Conservation (phyloP, 306 rosid genomes). For the Canavalia ensiformis region DNA sequence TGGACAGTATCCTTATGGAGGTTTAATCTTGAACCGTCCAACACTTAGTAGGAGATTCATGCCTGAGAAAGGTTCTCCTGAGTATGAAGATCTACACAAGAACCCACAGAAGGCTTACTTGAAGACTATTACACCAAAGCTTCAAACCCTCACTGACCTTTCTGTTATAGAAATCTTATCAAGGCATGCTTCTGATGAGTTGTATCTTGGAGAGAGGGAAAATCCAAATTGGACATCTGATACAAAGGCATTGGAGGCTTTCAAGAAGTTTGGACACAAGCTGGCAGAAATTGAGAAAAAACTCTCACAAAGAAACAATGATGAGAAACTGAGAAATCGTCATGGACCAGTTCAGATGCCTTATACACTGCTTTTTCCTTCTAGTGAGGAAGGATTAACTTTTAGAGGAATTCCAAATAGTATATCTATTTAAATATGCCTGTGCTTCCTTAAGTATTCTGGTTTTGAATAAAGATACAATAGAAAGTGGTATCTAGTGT, state of each 20-base stretch:
- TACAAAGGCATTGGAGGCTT: slow-evolving; percentile 44
- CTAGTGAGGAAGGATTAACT: slow-evolving; percentile 67
- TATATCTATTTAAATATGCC: slow-evolving; percentile 53
- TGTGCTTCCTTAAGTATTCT: slow-evolving; percentile 8
- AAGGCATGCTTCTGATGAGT: slow-evolving; percentile 53
- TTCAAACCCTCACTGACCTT: slow-evolving; percentile 46
- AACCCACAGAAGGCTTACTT: slow-evolving; percentile 46
- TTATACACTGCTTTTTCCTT: slow-evolving; percentile 69
- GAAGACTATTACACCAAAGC: slow-evolving; percentile 47
- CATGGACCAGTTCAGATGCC: slow-evolving; percentile 71
- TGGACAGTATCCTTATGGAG: slow-evolving; percentile 56
- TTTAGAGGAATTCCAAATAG: slow-evolving; percentile 82
- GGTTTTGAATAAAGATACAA: slow-evolving; percentile 38
- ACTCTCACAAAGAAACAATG: slow-evolving; percentile 56
- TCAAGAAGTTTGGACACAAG: slow-evolving; percentile 48
- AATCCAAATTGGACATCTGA: slow-evolving; percentile 52
- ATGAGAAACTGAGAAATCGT: slow-evolving; percentile 58
- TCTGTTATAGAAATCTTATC: slow-evolving; percentile 54
- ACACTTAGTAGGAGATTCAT: slow-evolving; percentile 45
- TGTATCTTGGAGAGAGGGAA: slow-evolving; percentile 56
- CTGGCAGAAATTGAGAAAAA: slow-evolving; percentile 51
- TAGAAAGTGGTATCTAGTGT: slow-evolving; percentile 8
- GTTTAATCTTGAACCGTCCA: slow-evolving; percentile 50
- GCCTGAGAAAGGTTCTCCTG: slow-evolving; percentile 52
- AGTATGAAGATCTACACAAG: slow-evolving; percentile 46